Percentiles rank a stretch among this genome's conserved stretches.
Conservation (phyloP, 208 protist species). For the Naegleria fowleri region DNA sequence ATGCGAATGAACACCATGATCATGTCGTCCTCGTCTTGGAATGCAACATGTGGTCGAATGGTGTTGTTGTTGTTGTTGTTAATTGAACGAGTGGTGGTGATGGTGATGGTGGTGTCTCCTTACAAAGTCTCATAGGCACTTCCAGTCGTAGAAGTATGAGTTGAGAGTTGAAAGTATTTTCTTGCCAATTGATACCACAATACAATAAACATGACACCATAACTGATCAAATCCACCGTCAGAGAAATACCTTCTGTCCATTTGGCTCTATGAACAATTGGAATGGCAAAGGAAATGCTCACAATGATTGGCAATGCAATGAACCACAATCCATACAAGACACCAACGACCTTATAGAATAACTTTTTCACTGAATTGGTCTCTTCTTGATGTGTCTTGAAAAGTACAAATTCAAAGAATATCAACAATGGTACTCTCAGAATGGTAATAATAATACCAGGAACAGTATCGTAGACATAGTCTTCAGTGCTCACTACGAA, state of each 20-base stretch:
- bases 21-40: too few relatives aligned
- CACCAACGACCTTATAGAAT: not conserved
- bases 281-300: not conserved
- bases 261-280: not conserved
- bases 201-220: not conserved
- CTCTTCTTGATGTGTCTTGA: not conserved
- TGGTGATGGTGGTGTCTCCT: too few relatives aligned
- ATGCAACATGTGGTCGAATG: too few relatives aligned
- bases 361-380: not conserved
- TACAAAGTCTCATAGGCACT: not conserved
- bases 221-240: not conserved
- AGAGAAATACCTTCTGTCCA: not conserved
- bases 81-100: too few relatives aligned
- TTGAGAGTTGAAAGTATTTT: not conserved
- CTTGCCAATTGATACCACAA: not conserved
- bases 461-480: not conserved
- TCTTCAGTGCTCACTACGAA: not conserved
- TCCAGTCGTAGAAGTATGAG: not conserved
- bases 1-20: too few relatives aligned
- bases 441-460: not conserved
- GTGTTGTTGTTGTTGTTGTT: too few relatives aligned
- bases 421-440: not conserved
- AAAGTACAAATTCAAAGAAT: not conserved
- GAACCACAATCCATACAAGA: not conserved
- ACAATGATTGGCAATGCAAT: not conserved